Evolutionary conservation across 345 rosid genomes (phyloP).

Genomic region (Atalantia buxifolia): DNA sequence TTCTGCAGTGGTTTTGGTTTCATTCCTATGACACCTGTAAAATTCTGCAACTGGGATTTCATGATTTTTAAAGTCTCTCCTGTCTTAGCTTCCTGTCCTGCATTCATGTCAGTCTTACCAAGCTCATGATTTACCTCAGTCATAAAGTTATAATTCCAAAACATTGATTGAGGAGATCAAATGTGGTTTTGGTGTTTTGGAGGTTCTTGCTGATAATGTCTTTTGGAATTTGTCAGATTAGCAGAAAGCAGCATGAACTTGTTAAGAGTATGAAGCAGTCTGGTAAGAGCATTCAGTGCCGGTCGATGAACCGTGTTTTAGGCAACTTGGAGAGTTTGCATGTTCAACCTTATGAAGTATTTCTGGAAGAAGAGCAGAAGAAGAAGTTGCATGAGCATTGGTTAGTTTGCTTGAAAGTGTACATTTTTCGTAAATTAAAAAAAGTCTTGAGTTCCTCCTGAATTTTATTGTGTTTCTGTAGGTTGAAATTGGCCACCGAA

Average conservation of each 20-base stretch:
- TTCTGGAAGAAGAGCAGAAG: slow-evolving; percentile 82
- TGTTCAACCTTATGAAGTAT: slow-evolving; percentile 82
- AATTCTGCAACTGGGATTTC: not conserved
- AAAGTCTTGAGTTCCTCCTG: slow-evolving; percentile 10
- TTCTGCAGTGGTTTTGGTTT: not conserved
- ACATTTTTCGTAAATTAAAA: slow-evolving; percentile 5
- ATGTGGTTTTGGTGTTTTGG: not conserved
- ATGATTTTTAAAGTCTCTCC: not conserved
- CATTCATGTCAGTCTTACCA: not conserved
- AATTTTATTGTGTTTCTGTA: slow-evolving; percentile 23
- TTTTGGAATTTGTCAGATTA: slow-evolving; percentile 56
- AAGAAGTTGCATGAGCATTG: slow-evolving; percentile 81
- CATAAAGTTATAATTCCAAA: not conserved
- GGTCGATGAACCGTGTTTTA: slow-evolving; percentile 64
- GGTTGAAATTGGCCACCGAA: slow-evolving; percentile 62
- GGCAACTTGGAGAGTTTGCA: slow-evolving; percentile 65
- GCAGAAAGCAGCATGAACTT: slow-evolving; percentile 90
- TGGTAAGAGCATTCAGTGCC: slow-evolving; percentile 74
- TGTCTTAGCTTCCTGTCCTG: not conserved
- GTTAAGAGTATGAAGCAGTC: slow-evolving; percentile 85
- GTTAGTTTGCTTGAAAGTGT: slow-evolving; percentile 46
- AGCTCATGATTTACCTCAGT: not conserved
- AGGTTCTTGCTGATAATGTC: slow-evolving; percentile 21
- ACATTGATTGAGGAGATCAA: not conserved
- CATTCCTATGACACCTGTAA: not conserved